Percentiles rank a stretch among this genome's conserved stretches.
Evolutionary conservation across 768 basidiomycete species (phyloP).

Genomic region (Crucibulum laeve): DNA sequence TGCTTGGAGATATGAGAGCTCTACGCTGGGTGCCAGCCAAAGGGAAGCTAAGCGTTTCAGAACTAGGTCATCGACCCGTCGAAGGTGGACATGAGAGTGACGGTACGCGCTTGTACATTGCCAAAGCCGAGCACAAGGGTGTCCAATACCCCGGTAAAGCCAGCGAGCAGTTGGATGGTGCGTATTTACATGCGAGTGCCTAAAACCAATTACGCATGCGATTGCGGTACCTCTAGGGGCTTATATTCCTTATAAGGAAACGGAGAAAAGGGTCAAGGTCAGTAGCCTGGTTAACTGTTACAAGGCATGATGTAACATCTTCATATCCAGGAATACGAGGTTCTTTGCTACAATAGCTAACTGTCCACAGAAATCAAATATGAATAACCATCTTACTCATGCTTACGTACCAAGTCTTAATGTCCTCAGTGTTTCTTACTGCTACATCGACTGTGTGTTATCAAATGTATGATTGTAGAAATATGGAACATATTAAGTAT

Average conservation of each 20-base stretch:
- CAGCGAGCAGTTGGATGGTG: conserved; percentile 47
- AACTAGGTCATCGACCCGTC: conserved; percentile 48
- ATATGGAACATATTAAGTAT: conserved; percentile 1
- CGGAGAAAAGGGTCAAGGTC: conserved; percentile 50
- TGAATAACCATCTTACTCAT: no score
- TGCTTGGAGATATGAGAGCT: conserved; percentile 56
- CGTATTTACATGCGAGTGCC: conserved; percentile 8
- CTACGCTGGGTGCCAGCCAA: conserved; percentile 53
- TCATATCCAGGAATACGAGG: conserved; percentile 25
- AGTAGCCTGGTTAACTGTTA: conserved; percentile 7
- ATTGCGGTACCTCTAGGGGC: conserved; percentile 29
- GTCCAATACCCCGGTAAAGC: conserved; percentile 64
- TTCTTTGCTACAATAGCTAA: conserved; percentile 29
- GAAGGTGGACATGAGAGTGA: conserved; percentile 66
- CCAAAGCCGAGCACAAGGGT: conserved; percentile 48
- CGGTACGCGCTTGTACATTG: conserved; percentile 58
- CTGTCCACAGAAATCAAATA: neutral
- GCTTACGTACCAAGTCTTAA: no score
- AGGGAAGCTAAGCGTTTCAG: conserved; percentile 39
- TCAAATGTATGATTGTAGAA: no score
- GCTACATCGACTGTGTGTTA: no score
- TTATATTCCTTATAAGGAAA: conserved; percentile 49
- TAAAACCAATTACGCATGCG: neutral
- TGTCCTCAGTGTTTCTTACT: no score
- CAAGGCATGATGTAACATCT: neutral